Conservation (phyloP, 306 rosid species). For the Trifolium subterraneum region DNA sequence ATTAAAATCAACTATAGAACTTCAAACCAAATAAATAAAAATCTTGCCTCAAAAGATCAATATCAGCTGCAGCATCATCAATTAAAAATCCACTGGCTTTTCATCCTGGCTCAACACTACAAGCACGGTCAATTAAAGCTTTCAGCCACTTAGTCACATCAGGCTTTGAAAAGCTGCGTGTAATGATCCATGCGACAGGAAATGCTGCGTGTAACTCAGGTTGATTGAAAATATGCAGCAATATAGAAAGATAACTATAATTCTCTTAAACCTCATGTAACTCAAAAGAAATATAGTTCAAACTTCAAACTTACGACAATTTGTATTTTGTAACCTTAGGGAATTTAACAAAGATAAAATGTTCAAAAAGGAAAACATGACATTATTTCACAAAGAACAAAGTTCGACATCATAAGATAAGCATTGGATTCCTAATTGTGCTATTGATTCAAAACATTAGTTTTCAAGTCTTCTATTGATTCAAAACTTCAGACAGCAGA, state of each 20-base stretch:
- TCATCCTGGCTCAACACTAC: slow-evolving; percentile 78
- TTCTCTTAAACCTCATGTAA: slow-evolving; percentile 13
- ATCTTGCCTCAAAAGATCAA: slow-evolving; percentile 83
- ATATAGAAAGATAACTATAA: neutral
- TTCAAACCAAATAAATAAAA: slow-evolving; percentile 33
- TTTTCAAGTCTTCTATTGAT: slow-evolving; percentile 22
- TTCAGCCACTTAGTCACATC: slow-evolving; percentile 91
- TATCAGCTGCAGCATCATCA: slow-evolving; percentile 91
- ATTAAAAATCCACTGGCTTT: slow-evolving; percentile 81
- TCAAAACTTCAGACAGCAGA: slow-evolving; percentile 22
- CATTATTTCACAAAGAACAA: slow-evolving; percentile 37
- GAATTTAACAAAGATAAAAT: slow-evolving; percentile 16
- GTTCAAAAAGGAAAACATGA: neutral
- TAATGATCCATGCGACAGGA: slow-evolving; percentile 94
- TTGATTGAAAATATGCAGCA: slow-evolving; percentile 7
- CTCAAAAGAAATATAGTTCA: slow-evolving; percentile 59
- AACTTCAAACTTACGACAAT: slow-evolving; percentile 19
- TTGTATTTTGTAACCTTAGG: slow-evolving; percentile 20
- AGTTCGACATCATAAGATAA: slow-evolving; percentile 29
- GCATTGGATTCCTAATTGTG: slow-evolving; percentile 14
- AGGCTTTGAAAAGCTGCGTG: slow-evolving; percentile 87
- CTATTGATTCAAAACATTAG: neutral
- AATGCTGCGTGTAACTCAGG: slow-evolving; percentile 74
- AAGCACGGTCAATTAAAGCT: slow-evolving; percentile 71
- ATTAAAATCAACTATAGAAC: neutral